Conservation (phyloP, 306 rosid genomes). For the Datisca glomerata region DNA sequence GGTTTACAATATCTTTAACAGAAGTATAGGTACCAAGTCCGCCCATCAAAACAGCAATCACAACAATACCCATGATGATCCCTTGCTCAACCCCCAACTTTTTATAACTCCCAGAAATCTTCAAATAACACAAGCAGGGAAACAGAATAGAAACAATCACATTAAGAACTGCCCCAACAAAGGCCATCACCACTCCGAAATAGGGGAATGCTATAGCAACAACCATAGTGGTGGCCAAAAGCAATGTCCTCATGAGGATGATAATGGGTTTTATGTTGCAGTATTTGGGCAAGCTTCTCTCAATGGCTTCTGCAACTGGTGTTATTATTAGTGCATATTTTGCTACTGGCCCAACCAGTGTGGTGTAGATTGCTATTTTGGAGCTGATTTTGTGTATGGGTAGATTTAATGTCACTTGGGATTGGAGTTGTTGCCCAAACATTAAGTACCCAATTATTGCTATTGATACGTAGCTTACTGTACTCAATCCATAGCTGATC, state of each 20-base stretch:
- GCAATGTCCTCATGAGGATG: constrained; percentile 1
- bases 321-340: constrained; percentile 7
- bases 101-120: neutral
- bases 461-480: constrained; percentile 4
- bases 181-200: constrained; percentile 1
- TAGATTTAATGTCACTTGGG: constrained; percentile 7
- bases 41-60: neutral
- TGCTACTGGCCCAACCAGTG: constrained; percentile 4
- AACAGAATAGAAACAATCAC: neutral
- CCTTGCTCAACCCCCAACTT: neutral
- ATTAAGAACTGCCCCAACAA: constrained; percentile 2
- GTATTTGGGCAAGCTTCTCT: neutral
- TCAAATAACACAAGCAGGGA: constrained; percentile 3
- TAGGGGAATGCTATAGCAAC: constrained; percentile 5
- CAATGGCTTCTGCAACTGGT: constrained; percentile 14
- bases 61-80: neutral
- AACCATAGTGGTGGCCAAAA: neutral
- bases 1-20: constrained; percentile 1
- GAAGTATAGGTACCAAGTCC: neutral
- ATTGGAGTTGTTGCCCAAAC: constrained; percentile 4
- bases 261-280: neutral
- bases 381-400: constrained; percentile 6
- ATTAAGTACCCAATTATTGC: constrained; percentile 10
- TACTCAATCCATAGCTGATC: neutral
- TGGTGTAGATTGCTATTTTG: constrained; percentile 9